A percentile compares a stretch with the other conserved stretches of the same genome.
Conservation (phyloP, 1,284 basidiomycete species). For the Gomphus bonarii region DNA sequence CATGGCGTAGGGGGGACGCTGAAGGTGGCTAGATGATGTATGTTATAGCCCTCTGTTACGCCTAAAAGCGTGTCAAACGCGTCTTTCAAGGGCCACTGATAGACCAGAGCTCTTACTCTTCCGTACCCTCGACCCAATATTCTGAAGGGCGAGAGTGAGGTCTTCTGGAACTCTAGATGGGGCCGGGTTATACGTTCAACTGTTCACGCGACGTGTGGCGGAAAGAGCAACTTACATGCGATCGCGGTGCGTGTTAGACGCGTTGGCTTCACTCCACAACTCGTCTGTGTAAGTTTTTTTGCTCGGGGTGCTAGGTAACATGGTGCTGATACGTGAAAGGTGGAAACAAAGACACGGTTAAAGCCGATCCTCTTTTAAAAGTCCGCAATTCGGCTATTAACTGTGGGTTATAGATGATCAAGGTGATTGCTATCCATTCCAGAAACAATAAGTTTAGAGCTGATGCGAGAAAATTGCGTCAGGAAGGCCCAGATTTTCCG, state of each 20-base stretch:
- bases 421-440: too few relatives aligned
- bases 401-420: too few relatives aligned
- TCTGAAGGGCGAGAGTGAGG: constrained; percentile 1
- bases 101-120: constrained; percentile 3
- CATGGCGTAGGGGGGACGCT: not conserved
- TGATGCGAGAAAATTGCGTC: too few relatives aligned
- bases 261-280: not conserved
- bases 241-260: constrained; percentile 1
- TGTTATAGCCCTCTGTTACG: constrained; percentile 9
- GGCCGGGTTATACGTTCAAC: not conserved
- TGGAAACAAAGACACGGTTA: not conserved
- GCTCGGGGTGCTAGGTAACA: not conserved
- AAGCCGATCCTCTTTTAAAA: not conserved
- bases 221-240: not conserved
- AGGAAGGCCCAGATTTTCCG: too few relatives aligned
- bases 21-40: not conserved
- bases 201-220: not conserved
- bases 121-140: constrained; percentile 5
- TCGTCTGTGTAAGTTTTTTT: constrained; percentile 3
- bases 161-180: constrained; percentile 1
- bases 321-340: not conserved
- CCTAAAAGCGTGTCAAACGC: constrained; percentile 8
- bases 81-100: not conserved
- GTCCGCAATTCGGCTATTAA: not conserved
- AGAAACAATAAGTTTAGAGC: too few relatives aligned